Evolutionary conservation across 2,329 filamentous ascomycete genomes (phyloP).

Genomic region (Stachybotrys chartarum): DNA sequence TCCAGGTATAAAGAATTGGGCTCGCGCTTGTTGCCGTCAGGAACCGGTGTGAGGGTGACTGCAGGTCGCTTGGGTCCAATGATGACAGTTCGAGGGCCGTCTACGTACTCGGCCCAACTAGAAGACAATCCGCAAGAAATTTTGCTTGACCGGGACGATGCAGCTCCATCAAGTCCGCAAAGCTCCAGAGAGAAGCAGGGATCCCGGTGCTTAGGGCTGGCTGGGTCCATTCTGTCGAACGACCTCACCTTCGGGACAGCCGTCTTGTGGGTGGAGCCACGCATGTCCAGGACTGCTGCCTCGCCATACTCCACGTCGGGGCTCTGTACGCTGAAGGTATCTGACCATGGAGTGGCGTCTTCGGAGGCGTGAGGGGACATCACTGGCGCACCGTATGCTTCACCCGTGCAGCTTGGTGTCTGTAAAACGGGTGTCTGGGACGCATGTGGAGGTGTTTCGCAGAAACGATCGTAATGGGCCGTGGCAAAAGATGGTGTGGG

Average conservation of each 20-base stretch:
- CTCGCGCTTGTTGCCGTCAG: constrained; percentile 17
- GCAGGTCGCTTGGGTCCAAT: constrained; percentile 19
- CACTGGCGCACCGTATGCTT: constrained; percentile 15
- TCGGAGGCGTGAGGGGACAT: constrained; percentile 8
- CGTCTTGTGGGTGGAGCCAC: constrained; percentile 14
- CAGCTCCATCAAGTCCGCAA: background rate
- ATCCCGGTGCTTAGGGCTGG: constrained; percentile 22
- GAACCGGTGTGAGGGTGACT: constrained; percentile 20
- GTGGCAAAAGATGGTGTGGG: constrained; percentile 18
- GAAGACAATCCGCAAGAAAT: background rate
- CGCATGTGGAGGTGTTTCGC: constrained; percentile 11
- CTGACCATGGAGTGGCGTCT: constrained; percentile 23
- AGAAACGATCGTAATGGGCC: constrained; percentile 18
- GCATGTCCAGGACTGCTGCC: constrained; percentile 30
- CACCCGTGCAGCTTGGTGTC: constrained; percentile 26
- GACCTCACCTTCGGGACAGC: constrained; percentile 26
- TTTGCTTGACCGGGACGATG: background rate
- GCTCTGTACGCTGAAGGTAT: constrained; percentile 24
- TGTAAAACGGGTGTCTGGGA: constrained; percentile 11
- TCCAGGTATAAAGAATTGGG: constrained; percentile 26
- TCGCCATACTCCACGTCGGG: constrained; percentile 31
- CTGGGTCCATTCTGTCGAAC: constrained; percentile 25
- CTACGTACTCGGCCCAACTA: constrained; percentile 14
- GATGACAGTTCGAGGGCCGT: constrained; percentile 21
- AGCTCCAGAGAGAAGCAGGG: constrained; percentile 16